Percentiles rank a stretch among this genome's conserved stretches.
Conservation (phyloP, 305 asterid species). For the Fraxinus velutina region DNA sequence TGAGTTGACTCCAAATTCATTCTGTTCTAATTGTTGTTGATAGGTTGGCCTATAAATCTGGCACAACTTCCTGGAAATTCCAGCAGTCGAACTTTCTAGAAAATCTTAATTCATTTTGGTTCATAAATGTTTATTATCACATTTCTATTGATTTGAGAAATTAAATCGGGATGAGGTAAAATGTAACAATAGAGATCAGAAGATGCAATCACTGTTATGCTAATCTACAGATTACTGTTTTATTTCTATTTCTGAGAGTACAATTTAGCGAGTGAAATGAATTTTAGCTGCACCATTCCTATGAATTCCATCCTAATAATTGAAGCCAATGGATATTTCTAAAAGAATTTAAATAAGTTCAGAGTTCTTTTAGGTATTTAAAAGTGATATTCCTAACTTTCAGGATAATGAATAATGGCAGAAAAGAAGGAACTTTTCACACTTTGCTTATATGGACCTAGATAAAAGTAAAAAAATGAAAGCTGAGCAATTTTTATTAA, state of each 20-base stretch:
- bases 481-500: slow-evolving; percentile 1
- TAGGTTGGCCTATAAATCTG: not conserved
- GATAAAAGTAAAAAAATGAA: not conserved
- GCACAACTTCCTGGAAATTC: not conserved
- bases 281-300: not conserved
- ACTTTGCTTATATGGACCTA: not conserved
- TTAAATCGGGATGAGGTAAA: not conserved
- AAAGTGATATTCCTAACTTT: not conserved
- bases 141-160: not conserved
- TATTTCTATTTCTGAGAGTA: not conserved
- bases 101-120: not conserved
- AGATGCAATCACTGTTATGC: not conserved
- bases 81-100: not conserved
- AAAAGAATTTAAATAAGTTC: not conserved
- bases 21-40: not conserved
- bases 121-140: not conserved
- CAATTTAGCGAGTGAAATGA: not conserved
- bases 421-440: not conserved
- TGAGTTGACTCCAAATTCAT: not conserved
- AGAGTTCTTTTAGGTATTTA: not conserved
- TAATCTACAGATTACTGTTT: not conserved
- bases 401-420: not conserved
- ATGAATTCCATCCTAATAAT: not conserved
- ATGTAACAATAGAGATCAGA: not conserved
- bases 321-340: not conserved